Evolutionary conservation across 805 yeast genomes (phyloP), one percentile per base, ranked within the genome.

Genomic region (Candida insectalens): DNA sequence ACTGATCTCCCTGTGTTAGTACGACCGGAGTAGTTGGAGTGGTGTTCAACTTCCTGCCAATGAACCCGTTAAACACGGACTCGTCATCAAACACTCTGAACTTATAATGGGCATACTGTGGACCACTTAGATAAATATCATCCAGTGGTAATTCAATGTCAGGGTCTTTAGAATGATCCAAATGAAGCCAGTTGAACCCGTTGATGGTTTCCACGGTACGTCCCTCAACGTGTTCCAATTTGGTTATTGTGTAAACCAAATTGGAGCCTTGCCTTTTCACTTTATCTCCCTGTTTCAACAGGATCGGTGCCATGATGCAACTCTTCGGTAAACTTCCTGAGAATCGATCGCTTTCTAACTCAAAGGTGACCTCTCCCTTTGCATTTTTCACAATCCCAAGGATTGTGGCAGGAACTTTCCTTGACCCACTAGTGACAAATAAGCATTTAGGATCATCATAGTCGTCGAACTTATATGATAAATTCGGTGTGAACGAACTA

Each of bases 301-400:
- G 33, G n/a, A 43, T 32, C 2, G 50, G 50, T 8, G 49, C 47
- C 27, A 40, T 34, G 8, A 45, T 33, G 16, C 39, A 29, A 5
- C n/a, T 35, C 4, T 34, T 17, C 12, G 36, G 31, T 6, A 38
- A 34, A 13, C 30, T 18, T 3, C 30, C 23, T 9, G 35, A 30
- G 6, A 20, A 36, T 6, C 21, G 27, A 14, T 23, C 26, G 18
- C 19, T 32, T 28, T 31, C 26, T 4, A 41, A 22, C 9, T 27
- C 28, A 20, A 41, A 28, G 15, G 17, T n/a, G 14, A 22, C 19
- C n/a, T 18, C 23, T 6, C 20, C 25, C 9, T 22, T 25, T 7
- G 17, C 18, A 12, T 26, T 15, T 16, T 16, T 13, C 31, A 17
- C 18, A 8, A 26, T 26, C 12, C 19, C 30, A 9, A 12, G 16